Evolutionary conservation across 306 rosid genomes (phyloP).

Genomic region (Corylus avellana): DNA sequence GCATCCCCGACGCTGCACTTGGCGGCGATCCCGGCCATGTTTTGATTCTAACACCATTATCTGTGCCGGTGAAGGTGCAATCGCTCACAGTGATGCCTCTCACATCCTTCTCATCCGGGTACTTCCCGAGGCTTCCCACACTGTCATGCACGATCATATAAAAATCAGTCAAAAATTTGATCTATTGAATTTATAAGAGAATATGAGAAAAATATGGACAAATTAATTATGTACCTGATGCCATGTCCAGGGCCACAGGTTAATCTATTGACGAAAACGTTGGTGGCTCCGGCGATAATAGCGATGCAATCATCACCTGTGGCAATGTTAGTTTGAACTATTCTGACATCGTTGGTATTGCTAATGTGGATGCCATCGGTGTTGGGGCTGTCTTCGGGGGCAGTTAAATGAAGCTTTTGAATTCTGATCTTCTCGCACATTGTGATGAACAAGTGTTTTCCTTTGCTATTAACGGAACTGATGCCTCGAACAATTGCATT

Average conservation of each 20-base stretch:
- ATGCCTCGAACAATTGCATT: conserved; percentile 40
- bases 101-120: conserved; percentile 35
- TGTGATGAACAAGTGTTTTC: conserved; percentile 50
- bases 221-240: conserved; percentile 21
- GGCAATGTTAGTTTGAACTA: conserved; percentile 34
- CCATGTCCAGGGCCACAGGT: conserved; percentile 50
- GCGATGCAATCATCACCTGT: conserved; percentile 59
- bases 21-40: conserved; percentile 46
- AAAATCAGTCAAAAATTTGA: too few relatives aligned
- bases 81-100: conserved; percentile 36
- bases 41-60: conserved; percentile 47
- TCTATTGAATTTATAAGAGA: too few relatives aligned
- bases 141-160: background rate
- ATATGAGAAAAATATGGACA: too few relatives aligned
- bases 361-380: conserved; percentile 59
- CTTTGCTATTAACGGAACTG: conserved; percentile 43
- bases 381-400: conserved; percentile 49
- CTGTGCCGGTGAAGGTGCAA: conserved; percentile 30
- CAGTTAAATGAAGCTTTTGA: conserved; percentile 24
- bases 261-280: conserved; percentile 34
- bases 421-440: conserved; percentile 33
- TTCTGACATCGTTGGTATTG: conserved; percentile 41
- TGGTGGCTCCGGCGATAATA: conserved; percentile 39
- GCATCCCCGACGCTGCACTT: conserved; percentile 37
- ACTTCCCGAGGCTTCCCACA: conserved; percentile 47